Percentiles rank a stretch among this genome's conserved stretches.
These are phyloP conservation scores for Cyamopsis tetragonoloba DNA, from an alignment of 306 rosid genomes.

Conservation along the genomic window DNA sequence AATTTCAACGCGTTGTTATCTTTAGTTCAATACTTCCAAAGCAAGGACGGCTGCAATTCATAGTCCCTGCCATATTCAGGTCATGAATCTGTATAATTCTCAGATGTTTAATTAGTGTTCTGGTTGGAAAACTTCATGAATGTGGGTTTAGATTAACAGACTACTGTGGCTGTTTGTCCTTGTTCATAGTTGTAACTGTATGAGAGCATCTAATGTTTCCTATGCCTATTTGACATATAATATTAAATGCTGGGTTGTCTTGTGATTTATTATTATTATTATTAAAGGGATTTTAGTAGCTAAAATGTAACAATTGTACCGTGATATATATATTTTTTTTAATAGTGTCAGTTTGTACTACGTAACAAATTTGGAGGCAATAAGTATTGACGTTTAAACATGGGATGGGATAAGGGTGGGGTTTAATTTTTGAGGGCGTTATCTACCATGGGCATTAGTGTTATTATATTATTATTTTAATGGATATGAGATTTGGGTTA, in stretches of 20 bases:
- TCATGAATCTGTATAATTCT: neutral
- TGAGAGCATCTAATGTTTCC: neutral
- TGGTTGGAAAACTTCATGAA: neutral
- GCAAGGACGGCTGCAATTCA: slow-evolving; percentile 22
- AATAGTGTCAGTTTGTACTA: too few species aligned
- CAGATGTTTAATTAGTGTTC: neutral
- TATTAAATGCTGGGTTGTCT: neutral
- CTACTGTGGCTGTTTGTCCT: neutral
- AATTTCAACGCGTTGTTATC: slow-evolving; percentile 14
- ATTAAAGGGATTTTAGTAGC: too few species aligned
- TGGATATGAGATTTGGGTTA: too few species aligned
- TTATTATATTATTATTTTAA: too few species aligned
- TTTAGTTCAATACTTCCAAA: slow-evolving; percentile 23
- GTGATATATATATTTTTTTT: too few species aligned
- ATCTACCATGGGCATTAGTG: too few species aligned
- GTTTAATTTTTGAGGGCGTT: too few species aligned
- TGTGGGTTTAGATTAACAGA: neutral
- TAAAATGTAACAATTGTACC: too few species aligned
- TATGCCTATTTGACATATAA: neutral
- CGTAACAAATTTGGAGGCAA: too few species aligned
- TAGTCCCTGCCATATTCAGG: neutral
- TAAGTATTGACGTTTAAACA: too few species aligned
- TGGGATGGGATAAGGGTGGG: too few species aligned
- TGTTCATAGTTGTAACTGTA: neutral
- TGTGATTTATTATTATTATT: too few species aligned